Conservation (phyloP, 1,139 yeast species). For the Blastobotrys aristatus region DNA sequence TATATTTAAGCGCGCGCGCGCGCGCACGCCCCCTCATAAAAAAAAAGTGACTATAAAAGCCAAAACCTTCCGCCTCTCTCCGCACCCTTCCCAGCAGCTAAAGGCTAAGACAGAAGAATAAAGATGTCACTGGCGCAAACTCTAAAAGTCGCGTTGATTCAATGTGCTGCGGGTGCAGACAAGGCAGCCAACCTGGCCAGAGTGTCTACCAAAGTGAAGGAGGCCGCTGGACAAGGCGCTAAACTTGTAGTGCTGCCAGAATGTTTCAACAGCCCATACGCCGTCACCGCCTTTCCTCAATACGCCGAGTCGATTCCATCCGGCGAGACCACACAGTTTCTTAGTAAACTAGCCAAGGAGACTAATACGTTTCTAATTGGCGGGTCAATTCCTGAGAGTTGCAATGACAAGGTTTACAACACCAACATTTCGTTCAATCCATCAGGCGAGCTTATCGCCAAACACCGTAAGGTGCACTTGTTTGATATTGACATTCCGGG, state of each 20-base stretch:
- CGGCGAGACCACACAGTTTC: constrained; percentile 61
- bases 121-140: constrained; percentile 12
- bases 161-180: constrained; percentile 68
- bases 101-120: no score
- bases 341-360: constrained; percentile 59
- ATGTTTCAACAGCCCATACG: constrained; percentile 93
- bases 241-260: constrained; percentile 69
- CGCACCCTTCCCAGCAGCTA: no score
- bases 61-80: no score
- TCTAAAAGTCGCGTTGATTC: constrained; percentile 67
- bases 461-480: constrained; percentile 82
- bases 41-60: no score
- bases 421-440: constrained; percentile 75
- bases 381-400: constrained; percentile 85
- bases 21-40: no score
- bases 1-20: no score
- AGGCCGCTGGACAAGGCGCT: constrained; percentile 47
- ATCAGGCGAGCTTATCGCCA: constrained; percentile 68
- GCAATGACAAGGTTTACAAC: constrained; percentile 59
- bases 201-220: constrained; percentile 49
- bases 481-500: constrained; percentile 90
- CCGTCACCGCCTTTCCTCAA: constrained; percentile 76
- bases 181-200: constrained; percentile 56
- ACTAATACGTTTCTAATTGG: constrained; percentile 66
- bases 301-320: constrained; percentile 73